Base-by-base conservation (phyloP, 1,284 basidiomycete genomes). In the Schizophyllum amplum region DNA sequence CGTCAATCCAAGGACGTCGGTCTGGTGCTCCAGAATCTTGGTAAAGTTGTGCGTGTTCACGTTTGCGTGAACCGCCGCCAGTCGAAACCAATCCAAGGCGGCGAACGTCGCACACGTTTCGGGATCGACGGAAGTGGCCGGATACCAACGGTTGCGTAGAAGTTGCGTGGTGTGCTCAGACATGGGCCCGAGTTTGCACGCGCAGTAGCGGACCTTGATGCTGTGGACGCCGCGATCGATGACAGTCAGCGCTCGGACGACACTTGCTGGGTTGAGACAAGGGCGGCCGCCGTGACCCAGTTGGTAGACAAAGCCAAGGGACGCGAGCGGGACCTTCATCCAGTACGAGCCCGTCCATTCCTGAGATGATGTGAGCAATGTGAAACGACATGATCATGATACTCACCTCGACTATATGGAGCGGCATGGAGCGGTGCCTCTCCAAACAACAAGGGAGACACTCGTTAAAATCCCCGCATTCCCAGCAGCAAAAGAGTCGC, bases 121-220 rank as follows among this genome's bases (percentile, higher is more conserved):
- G 2, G 54, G 54, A n/a, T 21, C 6, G 1, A 20, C 21, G 2
- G 24, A 23, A 1, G 54, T 59, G 3, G 57, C 60, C 46, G 69
- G 67, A 57, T 62, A 68, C 53, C 67, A 66, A 5, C 65, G 52
- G 56, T 60, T 51, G n/a, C 65, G 61, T 7, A 72, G 61, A 6
- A 69, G 59, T 59, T 72, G 71, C 50, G 15, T 53, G 50, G 22
- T n/a, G 22, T 49, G 47, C n/a, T n/a, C 47, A 7, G 47, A 5
- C 17, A 7, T 23, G 5, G n/a, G n/a, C 22, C 1, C 56, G 11
- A 23, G 13, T 9, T 60, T 54, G 60, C 72, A 75, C 0, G 59
- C 63, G 53, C 72, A 75, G 57, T 65, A 72, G 49, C 69, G 58
- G 2, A 75, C 24, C 1, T 51, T 56, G 4, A 74, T 63, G 0